Percentiles rank a stretch among this genome's conserved stretches.
Conservation (phyloP, 495 filamentous ascomycete genomes). For the Baudoinia panamericana region DNA sequence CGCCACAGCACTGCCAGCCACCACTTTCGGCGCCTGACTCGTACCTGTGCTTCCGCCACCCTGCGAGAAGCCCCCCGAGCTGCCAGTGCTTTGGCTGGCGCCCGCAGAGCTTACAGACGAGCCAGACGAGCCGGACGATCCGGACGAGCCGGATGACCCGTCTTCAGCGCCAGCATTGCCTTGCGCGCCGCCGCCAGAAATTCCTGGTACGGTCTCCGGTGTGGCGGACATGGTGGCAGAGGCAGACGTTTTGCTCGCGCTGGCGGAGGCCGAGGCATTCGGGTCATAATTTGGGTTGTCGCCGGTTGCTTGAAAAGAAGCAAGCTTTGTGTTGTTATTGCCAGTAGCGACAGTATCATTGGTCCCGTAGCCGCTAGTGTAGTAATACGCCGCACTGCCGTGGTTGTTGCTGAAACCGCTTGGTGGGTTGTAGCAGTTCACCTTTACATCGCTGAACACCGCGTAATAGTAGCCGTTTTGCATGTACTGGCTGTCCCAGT, state of each 20-base stretch:
- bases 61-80: constrained; percentile 11
- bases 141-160: neutral
- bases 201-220: constrained; percentile 28
- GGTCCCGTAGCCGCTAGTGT: constrained; percentile 48
- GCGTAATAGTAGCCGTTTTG: constrained; percentile 85
- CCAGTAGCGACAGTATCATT: constrained; percentile 66
- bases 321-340: constrained; percentile 63
- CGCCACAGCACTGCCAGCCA: constrained; percentile 17
- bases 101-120: neutral
- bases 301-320: constrained; percentile 65
- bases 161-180: constrained; percentile 4
- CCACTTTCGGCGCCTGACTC: constrained; percentile 16
- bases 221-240: constrained; percentile 9
- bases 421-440: constrained; percentile 74
- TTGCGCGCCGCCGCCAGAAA: constrained; percentile 20
- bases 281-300: constrained; percentile 25
- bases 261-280: constrained; percentile 14
- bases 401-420: constrained; percentile 41
- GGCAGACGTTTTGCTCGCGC: neutral
- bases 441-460: constrained; percentile 57
- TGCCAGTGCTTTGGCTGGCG: neutral
- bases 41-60: constrained; percentile 4
- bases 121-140: neutral
- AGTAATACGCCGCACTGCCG: constrained; percentile 60
- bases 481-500: constrained; percentile 77